These are phyloP conservation scores for Kwoniella shandongensis DNA, from an alignment of 768 basidiomycete genomes.

Conservation along the genomic window DNA sequence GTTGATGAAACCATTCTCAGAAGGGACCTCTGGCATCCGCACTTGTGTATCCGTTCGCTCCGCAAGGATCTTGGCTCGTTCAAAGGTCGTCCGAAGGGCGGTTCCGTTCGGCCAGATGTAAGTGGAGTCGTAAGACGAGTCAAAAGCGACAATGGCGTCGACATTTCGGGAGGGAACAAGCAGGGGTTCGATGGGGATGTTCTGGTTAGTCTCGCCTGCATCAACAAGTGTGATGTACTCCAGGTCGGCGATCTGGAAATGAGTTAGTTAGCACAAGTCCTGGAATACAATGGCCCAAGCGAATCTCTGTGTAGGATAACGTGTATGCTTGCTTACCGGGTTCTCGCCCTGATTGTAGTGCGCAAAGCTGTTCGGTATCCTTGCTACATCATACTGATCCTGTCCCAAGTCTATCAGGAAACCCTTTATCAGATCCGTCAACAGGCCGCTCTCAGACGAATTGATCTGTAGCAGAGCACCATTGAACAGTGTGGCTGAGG, in stretches of 20 bases:
- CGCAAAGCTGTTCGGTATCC: constrained; percentile 52
- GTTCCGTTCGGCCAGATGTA: constrained; percentile 70
- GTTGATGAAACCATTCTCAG: constrained; percentile 49
- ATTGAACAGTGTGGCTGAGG: constrained; percentile 58
- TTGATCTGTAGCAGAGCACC: constrained; percentile 42
- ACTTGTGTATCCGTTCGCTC: constrained; percentile 25
- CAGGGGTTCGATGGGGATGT: constrained; percentile 69
- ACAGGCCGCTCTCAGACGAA: constrained; percentile 26
- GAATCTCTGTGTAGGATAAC: too few species aligned
- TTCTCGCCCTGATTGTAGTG: constrained; percentile 39
- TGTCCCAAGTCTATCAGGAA: constrained; percentile 45
- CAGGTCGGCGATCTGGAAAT: constrained; percentile 42
- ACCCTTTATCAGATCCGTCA: constrained; percentile 35
- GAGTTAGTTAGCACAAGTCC: background rate
- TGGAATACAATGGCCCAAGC: too few species aligned
- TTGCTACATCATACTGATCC: constrained; percentile 50
- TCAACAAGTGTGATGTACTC: constrained; percentile 51
- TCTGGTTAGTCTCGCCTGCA: constrained; percentile 52
- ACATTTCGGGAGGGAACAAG: constrained; percentile 68
- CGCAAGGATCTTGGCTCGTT: constrained; percentile 27
- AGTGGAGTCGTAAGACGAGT: constrained; percentile 58
- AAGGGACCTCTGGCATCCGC: constrained; percentile 51
- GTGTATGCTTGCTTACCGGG: constrained; percentile 46
- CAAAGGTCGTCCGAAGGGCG: constrained; percentile 55
- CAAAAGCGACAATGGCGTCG: constrained; percentile 75